Conservation (phyloP, 805 yeast species). For the Saturnispora sanitii region DNA sequence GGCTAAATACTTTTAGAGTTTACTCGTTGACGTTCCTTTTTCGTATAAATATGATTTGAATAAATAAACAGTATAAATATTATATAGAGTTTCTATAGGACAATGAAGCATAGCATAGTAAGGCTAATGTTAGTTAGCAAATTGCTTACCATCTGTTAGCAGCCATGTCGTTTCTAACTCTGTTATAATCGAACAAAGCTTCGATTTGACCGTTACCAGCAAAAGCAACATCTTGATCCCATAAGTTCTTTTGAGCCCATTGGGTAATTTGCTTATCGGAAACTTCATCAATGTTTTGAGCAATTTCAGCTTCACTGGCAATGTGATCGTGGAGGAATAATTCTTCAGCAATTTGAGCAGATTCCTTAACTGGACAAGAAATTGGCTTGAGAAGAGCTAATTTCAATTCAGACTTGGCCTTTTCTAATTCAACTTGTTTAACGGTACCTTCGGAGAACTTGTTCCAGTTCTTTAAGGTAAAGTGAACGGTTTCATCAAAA, state of each 20-base stretch:
- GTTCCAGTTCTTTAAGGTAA: conserved; percentile 81
- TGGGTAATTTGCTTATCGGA: conserved; percentile 47
- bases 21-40: neutral
- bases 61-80: neutral
- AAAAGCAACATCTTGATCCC: conserved; percentile 80
- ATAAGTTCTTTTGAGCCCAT: conserved; percentile 69
- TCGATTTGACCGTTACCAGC: conserved; percentile 84
- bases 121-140: no score
- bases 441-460: conserved; percentile 61
- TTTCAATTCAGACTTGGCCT: conserved; percentile 67
- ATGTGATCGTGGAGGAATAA: conserved; percentile 53
- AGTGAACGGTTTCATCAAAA: conserved; percentile 72
- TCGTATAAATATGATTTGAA: neutral
- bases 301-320: conserved; percentile 49
- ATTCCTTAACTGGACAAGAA: conserved; percentile 38
- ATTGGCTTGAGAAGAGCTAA: conserved; percentile 42
- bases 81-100: no score
- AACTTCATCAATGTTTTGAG: conserved; percentile 54
- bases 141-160: conserved; percentile 73
- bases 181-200: conserved; percentile 72
- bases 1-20: neutral
- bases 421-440: conserved; percentile 66
- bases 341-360: conserved; percentile 41
- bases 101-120: neutral
- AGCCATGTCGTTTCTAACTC: conserved; percentile 83